Base-by-base conservation (phyloP, 805 yeast species). In the Metschnikowia koreensis region DNA sequence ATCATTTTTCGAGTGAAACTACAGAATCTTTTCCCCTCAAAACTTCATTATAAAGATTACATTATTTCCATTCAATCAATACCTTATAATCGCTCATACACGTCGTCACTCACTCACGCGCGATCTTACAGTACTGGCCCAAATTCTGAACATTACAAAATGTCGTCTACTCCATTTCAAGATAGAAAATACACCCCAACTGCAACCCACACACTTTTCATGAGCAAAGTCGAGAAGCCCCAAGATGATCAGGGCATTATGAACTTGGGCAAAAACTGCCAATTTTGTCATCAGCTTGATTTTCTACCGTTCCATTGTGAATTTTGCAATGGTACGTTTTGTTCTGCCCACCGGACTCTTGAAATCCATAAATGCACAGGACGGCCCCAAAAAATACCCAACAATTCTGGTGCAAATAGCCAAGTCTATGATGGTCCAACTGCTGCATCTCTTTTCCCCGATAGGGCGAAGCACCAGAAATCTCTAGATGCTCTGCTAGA, bases 181-280 rank as follows among this genome's bases (percentile, higher is more conserved):
- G 28, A 44, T 10, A 26, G 36, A 10, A 27, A 38, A 11, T 16
- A 9, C 26, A 15, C 10, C 13, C 33, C 12, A 41, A 12, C 10
- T 3, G 22, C 41, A 17, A 41, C 46, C 16, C 57, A 61, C 50
- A 44, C 44, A 37, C 53, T 62, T 41, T 60, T 67, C 45, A 61
- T 66, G 51, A 67, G 59, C 52, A 55, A 60, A 48, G 46, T 63
- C 15, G 51, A 55, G 41, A 48, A 56, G 38, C 62, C 60, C 59
- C 31, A 49, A 46, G 54, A 63, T 40, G 64, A 66, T 46, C 67
- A 66, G 47, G 73, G 75, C 7, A 64, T 82, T 55, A 67, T 83
- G 64, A 79, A 83, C 44, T 75, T 83, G 6, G 88, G 88, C n/a
- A 65, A 75, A 51, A 81, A 81, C 59, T 83, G 88, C 63, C 59